A percentile compares a stretch with the other conserved stretches of the same genome.
These are phyloP conservation scores for Fusarium acutatum DNA, from an alignment of 2,329 filamentous ascomycete species.

Conservation along the genomic window DNA sequence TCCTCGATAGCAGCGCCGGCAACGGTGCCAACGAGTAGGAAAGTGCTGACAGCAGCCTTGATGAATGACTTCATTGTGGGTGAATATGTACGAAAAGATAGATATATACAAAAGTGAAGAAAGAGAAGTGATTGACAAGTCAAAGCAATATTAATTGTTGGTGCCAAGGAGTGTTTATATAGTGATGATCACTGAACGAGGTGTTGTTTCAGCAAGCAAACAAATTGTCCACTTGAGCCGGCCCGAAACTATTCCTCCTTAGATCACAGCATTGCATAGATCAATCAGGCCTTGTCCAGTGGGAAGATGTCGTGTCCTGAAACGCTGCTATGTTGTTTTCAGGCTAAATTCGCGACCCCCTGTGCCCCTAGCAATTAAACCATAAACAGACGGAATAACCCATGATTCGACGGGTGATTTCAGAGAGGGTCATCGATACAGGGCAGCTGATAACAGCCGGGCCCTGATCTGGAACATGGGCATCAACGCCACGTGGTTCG, in stretches of 20 bases:
- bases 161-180: constrained; percentile 9
- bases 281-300: neutral
- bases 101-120: neutral
- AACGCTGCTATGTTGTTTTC: neutral
- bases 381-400: neutral
- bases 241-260: neutral
- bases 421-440: neutral
- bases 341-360: constrained; percentile 9
- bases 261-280: neutral
- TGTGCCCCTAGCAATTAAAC: neutral
- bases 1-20: constrained; percentile 43
- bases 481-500: constrained; percentile 10
- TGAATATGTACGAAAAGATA: neutral
- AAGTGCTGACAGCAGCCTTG: constrained; percentile 2
- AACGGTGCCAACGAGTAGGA: constrained; percentile 39
- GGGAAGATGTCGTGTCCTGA: neutral
- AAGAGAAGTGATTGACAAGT: neutral
- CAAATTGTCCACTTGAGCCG: neutral
- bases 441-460: neutral
- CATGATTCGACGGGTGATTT: neutral
- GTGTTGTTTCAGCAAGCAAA: neutral
- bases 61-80: constrained; percentile 18
- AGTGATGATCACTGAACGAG: neutral
- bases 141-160: neutral
- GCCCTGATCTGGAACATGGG: neutral